Conservation (phyloP, 1,139 yeast species). For the Candida smagusa region DNA sequence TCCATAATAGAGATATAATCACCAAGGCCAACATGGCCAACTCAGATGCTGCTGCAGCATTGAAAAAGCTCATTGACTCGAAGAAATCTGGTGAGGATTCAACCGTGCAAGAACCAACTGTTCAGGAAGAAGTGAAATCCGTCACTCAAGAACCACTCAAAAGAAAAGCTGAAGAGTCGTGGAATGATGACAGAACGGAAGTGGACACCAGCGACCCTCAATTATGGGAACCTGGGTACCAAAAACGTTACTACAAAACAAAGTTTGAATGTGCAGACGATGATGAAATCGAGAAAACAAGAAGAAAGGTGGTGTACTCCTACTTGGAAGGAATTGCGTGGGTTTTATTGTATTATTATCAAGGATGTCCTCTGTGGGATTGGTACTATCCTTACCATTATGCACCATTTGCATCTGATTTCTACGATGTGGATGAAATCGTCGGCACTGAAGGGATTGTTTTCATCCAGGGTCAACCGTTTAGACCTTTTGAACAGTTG, state of each 20-base stretch:
- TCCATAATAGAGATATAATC: constrained; percentile 61
- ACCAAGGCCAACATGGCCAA: constrained; percentile 77
- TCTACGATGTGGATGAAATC: constrained; percentile 48
- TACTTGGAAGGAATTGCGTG: constrained; percentile 95
- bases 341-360: constrained; percentile 91
- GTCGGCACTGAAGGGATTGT: constrained; percentile 53
- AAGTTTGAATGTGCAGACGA: constrained; percentile 63
- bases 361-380: constrained; percentile 98
- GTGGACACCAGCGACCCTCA: constrained; percentile 52
- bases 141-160: not conserved
- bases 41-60: constrained; percentile 63
- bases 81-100: not conserved
- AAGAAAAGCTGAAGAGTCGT: not conserved
- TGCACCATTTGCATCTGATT: constrained; percentile 95
- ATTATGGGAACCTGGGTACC: constrained; percentile 86
- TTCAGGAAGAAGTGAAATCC: not conserved
- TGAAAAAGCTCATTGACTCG: constrained; percentile 38
- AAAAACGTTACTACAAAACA: constrained; percentile 70
- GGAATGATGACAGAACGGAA: not conserved
- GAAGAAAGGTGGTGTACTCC: constrained; percentile 61
- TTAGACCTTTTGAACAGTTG: constrained; percentile 90
- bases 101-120: not conserved
- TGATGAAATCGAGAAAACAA: constrained; percentile 54
- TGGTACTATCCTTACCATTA: constrained; percentile 98
- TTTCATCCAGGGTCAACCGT: constrained; percentile 75